A percentile compares a stretch with the other conserved stretches of the same genome.
phyloP scores from a whole-genome alignment of 2,329 filamentous ascomycete genomes.

The Pseudocercospora musae region DNA sequence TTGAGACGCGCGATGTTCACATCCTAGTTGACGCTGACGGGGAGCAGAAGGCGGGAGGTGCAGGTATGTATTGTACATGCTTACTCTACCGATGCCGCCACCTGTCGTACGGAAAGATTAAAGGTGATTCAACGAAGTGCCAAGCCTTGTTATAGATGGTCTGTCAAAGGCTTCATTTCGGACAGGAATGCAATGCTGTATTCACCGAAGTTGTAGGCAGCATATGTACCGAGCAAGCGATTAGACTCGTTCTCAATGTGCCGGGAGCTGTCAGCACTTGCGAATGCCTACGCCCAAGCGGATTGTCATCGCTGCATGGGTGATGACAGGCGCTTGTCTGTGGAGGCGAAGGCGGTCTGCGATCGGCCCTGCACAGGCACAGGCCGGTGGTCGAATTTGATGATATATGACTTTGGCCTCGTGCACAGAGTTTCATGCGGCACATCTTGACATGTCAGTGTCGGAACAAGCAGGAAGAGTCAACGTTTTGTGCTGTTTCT shows the following conservation, averaged over 20 bases:
- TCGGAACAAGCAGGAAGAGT: too few relatives aligned
- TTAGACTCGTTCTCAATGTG: constrained; percentile 76
- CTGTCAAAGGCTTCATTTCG: constrained; percentile 81
- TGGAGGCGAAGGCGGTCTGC: neutral
- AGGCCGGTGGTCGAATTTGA: neutral
- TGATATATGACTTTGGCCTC: neutral
- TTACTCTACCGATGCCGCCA: constrained; percentile 77
- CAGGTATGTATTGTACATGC: constrained; percentile 91
- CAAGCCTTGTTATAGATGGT: constrained; percentile 80
- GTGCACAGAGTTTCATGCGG: too few relatives aligned
- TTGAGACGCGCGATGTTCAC: neutral
- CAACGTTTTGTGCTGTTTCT: neutral
- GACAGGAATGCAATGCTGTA: constrained; percentile 70
- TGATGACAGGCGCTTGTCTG: neutral
- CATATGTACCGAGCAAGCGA: constrained; percentile 72
- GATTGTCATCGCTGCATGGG: neutral
- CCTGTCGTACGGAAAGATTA: constrained; percentile 67
- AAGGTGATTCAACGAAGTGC: constrained; percentile 40
- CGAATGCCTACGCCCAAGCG: constrained; percentile 40
- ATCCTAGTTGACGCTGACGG: neutral
- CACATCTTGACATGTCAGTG: too few relatives aligned
- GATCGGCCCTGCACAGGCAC: neutral
- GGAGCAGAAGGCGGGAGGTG: constrained; percentile 64
- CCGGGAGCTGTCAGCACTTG: constrained; percentile 30
- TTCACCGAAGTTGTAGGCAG: constrained; percentile 82